phyloP scores from a whole-genome alignment of 2,329 filamentous ascomycete genomes.

The Colletotrichum abscissum region DNA sequence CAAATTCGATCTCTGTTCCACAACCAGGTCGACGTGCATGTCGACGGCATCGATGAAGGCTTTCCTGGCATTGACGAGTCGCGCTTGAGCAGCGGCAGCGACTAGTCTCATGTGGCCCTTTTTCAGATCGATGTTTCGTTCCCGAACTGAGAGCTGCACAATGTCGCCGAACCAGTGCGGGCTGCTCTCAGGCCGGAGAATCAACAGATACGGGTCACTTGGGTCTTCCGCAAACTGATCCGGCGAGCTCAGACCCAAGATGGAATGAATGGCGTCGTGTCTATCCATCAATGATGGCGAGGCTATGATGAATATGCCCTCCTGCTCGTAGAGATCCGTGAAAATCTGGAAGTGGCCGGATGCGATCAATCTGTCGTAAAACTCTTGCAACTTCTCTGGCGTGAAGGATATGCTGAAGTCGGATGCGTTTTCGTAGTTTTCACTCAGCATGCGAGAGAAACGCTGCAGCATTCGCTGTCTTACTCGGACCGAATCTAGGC shows the following conservation, averaged over 20 bases:
- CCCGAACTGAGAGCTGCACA: constrained; percentile 76
- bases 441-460: constrained; percentile 89
- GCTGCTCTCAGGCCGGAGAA: constrained; percentile 83
- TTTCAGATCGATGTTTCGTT: constrained; percentile 87
- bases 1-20: constrained; percentile 93
- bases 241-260: constrained; percentile 77
- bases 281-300: constrained; percentile 82
- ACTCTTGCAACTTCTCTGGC: constrained; percentile 75
- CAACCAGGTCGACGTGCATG: constrained; percentile 86
- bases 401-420: constrained; percentile 88
- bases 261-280: constrained; percentile 83
- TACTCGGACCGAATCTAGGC: constrained; percentile 94
- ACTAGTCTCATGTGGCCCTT: constrained; percentile 88
- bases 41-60: constrained; percentile 83
- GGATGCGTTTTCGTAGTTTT: constrained; percentile 95
- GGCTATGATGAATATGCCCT: constrained; percentile 85
- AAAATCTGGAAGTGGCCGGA: constrained; percentile 91
- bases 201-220: constrained; percentile 84
- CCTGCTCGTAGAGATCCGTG: constrained; percentile 75
- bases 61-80: constrained; percentile 81
- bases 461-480: constrained; percentile 96
- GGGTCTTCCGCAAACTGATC: constrained; percentile 74
- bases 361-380: constrained; percentile 83
- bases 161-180: constrained; percentile 86
- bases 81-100: constrained; percentile 84